phyloP scores from a whole-genome alignment of 108 stramenopile species.

The Aurantiochytrium sp. region DNA sequence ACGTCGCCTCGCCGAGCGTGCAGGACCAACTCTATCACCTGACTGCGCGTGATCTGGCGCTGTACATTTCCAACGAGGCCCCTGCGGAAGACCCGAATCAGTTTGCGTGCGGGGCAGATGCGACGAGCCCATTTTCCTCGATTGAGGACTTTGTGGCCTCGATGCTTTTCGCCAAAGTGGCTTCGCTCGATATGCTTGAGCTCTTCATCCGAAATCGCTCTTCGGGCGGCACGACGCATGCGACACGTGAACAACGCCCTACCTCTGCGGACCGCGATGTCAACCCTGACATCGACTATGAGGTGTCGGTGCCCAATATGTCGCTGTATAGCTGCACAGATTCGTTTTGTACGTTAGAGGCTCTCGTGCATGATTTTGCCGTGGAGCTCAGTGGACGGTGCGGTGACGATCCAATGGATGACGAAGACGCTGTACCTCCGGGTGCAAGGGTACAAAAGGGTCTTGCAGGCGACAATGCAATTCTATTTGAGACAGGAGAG shows the following conservation, averaged over 20 bases:
- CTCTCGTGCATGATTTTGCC: not conserved
- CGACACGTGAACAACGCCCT: not conserved
- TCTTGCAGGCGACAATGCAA: no score
- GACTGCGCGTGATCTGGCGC: not conserved
- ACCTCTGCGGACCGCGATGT: not conserved
- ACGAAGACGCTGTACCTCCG: no score
- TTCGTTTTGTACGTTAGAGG: not conserved
- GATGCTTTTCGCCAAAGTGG: slow-evolving; percentile 9
- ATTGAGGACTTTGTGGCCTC: not conserved
- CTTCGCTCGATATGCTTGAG: not conserved
- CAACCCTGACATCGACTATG: not conserved
- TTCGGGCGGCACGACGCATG: not conserved
- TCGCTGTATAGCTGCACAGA: not conserved
- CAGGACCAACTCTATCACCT: not conserved
- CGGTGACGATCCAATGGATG: not conserved
- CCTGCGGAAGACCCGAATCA: not conserved
- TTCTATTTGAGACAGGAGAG: no score
- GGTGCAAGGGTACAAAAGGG: no score
- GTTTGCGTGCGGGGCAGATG: not conserved
- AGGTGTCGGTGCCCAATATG: not conserved
- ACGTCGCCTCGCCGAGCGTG: not conserved
- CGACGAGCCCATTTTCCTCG: not conserved
- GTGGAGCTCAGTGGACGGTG: not conserved
- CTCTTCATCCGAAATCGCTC: not conserved
- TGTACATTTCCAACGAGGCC: not conserved